Base-by-base conservation (phyloP, 1,139 yeast genomes). In the Trichomonascaceae sp. region DNA sequence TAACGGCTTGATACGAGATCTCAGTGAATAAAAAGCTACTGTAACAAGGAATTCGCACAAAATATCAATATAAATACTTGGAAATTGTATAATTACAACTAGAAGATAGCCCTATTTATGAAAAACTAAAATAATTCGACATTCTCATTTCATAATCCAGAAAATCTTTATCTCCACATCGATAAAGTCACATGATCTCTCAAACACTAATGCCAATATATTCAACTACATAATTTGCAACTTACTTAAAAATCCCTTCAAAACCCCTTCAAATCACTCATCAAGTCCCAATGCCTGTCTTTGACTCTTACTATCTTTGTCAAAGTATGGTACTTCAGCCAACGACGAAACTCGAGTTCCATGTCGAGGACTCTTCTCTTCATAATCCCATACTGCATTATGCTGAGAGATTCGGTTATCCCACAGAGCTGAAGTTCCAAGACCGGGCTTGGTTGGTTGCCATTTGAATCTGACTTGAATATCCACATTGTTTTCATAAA, bases 301-400 rank as follows among this genome's bases (percentile, higher is more conserved):
- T 64, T 80, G 83, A 39, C 83, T 74, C 63, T 77, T 76, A 24
- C 83, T 77, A 22, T 69, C 63, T 19, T 76, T 74, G 61, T 81
- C 83, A 63, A 77, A 80, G 67, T 56, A 75, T 36, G 84, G 84
- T 46, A 69, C 66, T 58, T 81, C 85, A 43, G 82, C 85, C 60
- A 81, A 73, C 0, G 83, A 72, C 6, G 83, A 80, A 19, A 81
- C 84, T 65, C 86, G 73, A 32, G 81, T 79, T 30, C 84, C 85
- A 59, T 79, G 84, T 66, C 85, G 74, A 36, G 78, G 72, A 53
- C 74, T 78, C 54, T 65, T 57, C 30, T 79, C 79, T 61, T 77
- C 81, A 61, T 80, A 78, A 65, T 81, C 84, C 76, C 74, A 74
- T 41, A 77, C 77, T 27, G 80, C 65, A 49, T 53, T 55, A 52